Percentiles rank a stretch among this genome's conserved stretches.
phyloP scores from a whole-genome alignment of 306 rosid genomes.

The Castanea crenata region DNA sequence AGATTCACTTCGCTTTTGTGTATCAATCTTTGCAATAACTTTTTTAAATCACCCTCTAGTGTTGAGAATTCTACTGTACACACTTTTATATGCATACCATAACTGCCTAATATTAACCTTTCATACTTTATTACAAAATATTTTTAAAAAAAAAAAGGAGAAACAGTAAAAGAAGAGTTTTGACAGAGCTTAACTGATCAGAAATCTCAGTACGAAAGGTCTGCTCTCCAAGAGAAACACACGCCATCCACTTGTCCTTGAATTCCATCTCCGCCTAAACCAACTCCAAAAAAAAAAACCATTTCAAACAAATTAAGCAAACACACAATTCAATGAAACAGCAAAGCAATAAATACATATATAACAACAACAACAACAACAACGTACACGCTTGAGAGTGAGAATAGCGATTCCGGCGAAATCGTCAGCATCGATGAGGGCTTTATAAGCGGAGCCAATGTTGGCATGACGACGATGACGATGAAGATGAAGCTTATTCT shows the following conservation, averaged over 20 bases:
- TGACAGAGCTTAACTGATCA: conserved; percentile 42
- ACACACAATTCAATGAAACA: not conserved
- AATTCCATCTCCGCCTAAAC: conserved; percentile 86
- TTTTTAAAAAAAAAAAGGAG: not conserved
- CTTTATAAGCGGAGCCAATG: conserved; percentile 34
- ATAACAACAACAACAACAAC: not conserved
- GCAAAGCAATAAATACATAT: not conserved
- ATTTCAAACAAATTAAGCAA: not conserved
- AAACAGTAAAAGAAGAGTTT: not conserved
- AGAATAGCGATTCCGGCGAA: conserved; percentile 89
- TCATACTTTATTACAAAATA: not conserved
- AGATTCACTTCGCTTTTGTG: too few species aligned
- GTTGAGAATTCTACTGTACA: too few species aligned
- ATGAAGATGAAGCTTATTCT: conserved; percentile 42
- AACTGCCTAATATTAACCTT: too few species aligned
- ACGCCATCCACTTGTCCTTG: conserved; percentile 93
- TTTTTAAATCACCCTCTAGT: too few species aligned
- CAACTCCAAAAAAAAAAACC: not conserved
- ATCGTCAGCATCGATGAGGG: conserved; percentile 28
- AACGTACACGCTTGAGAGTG: conserved; percentile 51
- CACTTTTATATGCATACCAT: too few species aligned
- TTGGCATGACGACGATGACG: conserved; percentile 13
- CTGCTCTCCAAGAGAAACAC: conserved; percentile 87
- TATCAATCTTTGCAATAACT: too few species aligned
- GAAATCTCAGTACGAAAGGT: conserved; percentile 78